phyloP scores from a whole-genome alignment of 2,329 filamentous ascomycete genomes.

The Fusarium humuli region DNA sequence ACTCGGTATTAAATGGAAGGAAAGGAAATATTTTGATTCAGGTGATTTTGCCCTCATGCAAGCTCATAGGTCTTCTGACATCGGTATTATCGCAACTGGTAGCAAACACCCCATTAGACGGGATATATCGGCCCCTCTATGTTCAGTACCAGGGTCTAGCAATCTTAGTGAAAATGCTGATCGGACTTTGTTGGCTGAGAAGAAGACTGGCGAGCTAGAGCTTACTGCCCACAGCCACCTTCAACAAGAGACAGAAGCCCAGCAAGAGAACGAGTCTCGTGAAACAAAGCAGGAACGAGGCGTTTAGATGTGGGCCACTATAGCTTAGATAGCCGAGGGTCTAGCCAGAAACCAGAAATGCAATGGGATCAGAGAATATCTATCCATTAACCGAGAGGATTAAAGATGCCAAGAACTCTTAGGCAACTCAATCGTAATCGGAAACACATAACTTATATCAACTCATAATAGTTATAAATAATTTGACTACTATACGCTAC shows the following conservation, averaged over 20 bases:
- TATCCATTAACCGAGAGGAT: background rate
- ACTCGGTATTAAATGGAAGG: background rate
- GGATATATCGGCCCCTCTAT: conserved; percentile 26
- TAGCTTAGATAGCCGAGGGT: background rate
- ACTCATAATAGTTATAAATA: background rate
- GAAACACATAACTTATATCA: background rate
- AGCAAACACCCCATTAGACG: conserved; percentile 29
- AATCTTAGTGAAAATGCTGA: conserved; percentile 14
- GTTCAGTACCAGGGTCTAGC: conserved; percentile 31
- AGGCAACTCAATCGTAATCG: background rate
- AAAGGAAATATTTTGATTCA: conserved; percentile 39
- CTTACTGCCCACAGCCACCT: background rate
- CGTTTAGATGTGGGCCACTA: background rate
- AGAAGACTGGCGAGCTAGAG: background rate
- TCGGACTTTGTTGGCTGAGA: background rate
- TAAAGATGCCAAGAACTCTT: background rate
- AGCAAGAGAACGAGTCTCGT: background rate
- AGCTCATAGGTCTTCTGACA: conserved; percentile 31
- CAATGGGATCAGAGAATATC: background rate
- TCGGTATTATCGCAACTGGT: conserved; percentile 31
- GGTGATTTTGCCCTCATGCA: conserved; percentile 39
- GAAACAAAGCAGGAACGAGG: background rate
- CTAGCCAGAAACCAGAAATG: background rate
- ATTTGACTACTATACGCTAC: background rate
- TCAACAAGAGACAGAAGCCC: background rate